A percentile compares a stretch with the other conserved stretches of the same genome.
Conservation (phyloP, 2,329 filamentous ascomycete species). For the Phyllosticta citrichinensis region DNA sequence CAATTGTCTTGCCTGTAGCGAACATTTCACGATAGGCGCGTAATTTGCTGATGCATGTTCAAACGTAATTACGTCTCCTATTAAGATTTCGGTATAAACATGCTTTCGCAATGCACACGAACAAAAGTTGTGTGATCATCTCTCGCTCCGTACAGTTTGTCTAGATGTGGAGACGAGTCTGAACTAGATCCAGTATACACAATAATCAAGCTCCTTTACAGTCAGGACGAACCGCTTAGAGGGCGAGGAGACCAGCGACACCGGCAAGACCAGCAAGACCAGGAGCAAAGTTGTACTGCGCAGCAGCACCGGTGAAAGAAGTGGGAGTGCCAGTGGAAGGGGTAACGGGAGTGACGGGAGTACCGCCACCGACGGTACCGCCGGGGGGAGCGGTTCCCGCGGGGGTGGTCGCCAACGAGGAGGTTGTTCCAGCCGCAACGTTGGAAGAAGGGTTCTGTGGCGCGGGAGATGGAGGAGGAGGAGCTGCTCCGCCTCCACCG, state of each 20-base stretch:
- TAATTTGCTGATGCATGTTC: background rate
- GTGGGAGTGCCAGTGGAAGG: conserved; percentile 12
- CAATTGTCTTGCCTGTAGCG: no score
- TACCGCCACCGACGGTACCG: conserved; percentile 8
- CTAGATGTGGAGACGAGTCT: background rate
- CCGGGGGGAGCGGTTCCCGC: conserved; percentile 8
- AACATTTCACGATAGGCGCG: no score
- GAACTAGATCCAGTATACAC: background rate
- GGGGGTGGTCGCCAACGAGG: background rate
- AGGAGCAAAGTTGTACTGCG: conserved; percentile 13
- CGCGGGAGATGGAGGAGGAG: background rate
- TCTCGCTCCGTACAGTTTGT: background rate
- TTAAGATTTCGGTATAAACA: background rate
- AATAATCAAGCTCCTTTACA: background rate
- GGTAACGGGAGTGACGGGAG: conserved; percentile 4
- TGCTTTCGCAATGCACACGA: background rate
- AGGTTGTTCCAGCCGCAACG: background rate
- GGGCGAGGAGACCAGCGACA: conserved; percentile 11
- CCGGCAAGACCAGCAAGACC: conserved; percentile 21
- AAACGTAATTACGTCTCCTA: background rate
- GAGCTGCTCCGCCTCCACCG: background rate
- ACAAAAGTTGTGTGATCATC: background rate
- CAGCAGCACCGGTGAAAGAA: conserved; percentile 23
- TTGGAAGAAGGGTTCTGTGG: background rate
- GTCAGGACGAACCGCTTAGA: background rate